Percentiles rank a stretch among this genome's conserved stretches.
These are phyloP conservation scores for Microcyclospora pomicola DNA, from an alignment of 2,329 filamentous ascomycete genomes.

Conservation along the genomic window DNA sequence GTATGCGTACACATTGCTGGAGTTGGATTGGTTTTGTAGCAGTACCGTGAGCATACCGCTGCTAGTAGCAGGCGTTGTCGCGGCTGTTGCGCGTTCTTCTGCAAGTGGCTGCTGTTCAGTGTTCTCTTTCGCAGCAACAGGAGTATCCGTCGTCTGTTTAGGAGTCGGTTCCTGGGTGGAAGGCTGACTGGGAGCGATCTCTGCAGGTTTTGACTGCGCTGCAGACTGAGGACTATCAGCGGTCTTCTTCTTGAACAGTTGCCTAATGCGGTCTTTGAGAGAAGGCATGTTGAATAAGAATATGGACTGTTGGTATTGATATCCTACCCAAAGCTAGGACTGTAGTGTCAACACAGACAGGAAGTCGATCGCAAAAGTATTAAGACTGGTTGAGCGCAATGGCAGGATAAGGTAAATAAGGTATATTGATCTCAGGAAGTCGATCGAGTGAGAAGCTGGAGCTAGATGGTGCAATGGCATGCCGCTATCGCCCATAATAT, in stretches of 20 bases:
- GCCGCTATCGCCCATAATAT: too few species aligned
- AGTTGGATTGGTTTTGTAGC: constrained; percentile 21
- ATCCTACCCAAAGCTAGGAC: too few species aligned
- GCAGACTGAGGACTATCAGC: neutral
- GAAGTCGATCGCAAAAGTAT: too few species aligned
- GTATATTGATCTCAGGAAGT: too few species aligned
- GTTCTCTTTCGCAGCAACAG: neutral
- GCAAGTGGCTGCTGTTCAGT: neutral
- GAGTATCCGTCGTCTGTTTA: neutral
- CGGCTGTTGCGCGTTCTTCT: neutral
- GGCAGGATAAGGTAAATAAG: too few species aligned
- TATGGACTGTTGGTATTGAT: too few species aligned
- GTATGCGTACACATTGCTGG: constrained; percentile 23
- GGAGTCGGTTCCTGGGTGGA: neutral
- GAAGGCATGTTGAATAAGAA: constrained; percentile 3
- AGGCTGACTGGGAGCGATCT: neutral
- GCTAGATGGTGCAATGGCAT: too few species aligned
- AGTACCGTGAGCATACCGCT: constrained; percentile 18
- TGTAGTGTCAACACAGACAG: too few species aligned
- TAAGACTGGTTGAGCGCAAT: too few species aligned
- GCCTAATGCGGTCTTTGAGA: constrained; percentile 2
- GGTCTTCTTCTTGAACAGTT: constrained; percentile 1
- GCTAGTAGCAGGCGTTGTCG: constrained; percentile 8
- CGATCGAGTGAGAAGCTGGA: too few species aligned
- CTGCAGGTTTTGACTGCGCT: neutral